Evolutionary conservation across 129 eudicot genomes (phyloP), one percentile per base, ranked within the genome.

Genomic region (Flaveria linearis): DNA sequence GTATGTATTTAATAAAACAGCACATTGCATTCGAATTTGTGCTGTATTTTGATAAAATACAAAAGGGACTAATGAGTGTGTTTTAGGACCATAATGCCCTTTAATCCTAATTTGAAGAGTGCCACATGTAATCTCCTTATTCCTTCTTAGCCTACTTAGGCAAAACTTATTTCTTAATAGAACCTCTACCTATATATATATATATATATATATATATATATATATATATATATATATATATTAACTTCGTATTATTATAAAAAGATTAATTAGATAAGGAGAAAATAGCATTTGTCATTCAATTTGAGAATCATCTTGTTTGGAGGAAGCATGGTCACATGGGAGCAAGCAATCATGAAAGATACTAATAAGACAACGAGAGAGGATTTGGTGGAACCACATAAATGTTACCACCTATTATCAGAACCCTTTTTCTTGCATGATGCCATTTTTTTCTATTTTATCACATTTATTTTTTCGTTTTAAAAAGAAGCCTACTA

Each of bases 341-440:
- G 93, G 90, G 87, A 79, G 78, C 79, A 66, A 61, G 77, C 85
- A 83, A 84, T 83, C 86, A 86, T 81, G 84, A 83, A 81, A 67
- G 73, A 78, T 71, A 85, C 83, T 57, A 81, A 78, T 83, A 81
- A 88, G 90, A 88, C 89, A 85, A 78, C 72, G 82, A 78, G 82
- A 85, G 86, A 77, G 84, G 92, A 85, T 85, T 81, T 81, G 85
- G 85, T 85, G 87, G 88, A 85, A 87, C 87, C 89, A 82, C 85
- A 85, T 87, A 73, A 85, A 87, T 85, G 84, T 83, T 58, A 78
- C 85, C 78, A 80, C 80, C 85, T 80, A 86, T 79, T 68, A 72
- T 63, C 73, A 66, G 18, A 81, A 67, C 9, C 80, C 80, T 49
- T 46, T 45, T 81, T 71, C 74, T 33, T 73, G 70, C 76, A 69